Evolutionary conservation across 2,329 filamentous ascomycete species (phyloP).

Genomic region (Pseudodiploospora longispora): DNA sequence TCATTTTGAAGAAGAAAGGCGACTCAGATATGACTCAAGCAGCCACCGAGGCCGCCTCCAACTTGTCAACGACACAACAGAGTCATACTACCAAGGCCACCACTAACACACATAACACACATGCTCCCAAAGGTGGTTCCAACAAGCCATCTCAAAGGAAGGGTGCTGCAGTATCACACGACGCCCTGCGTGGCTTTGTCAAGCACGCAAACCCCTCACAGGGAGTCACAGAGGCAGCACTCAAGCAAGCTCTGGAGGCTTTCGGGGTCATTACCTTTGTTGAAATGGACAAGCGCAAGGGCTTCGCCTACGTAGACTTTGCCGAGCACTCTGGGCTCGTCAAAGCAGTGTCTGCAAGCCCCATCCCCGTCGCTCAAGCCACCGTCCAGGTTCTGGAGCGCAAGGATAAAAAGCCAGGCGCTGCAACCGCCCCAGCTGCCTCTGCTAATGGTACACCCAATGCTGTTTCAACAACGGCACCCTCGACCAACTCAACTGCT

Average conservation of each 20-base stretch:
- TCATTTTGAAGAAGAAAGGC: slow-evolving; percentile 36
- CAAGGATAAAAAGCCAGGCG: slow-evolving; percentile 49
- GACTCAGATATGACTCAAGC: slow-evolving; percentile 9
- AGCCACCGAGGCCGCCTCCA: slow-evolving; percentile 11
- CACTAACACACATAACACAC: slow-evolving; percentile 6
- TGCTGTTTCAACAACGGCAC: slow-evolving; percentile 11
- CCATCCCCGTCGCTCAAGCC: slow-evolving; percentile 73
- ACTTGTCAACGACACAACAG: slow-evolving; percentile 4
- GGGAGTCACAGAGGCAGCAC: slow-evolving; percentile 75
- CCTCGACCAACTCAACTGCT: slow-evolving; percentile 4
- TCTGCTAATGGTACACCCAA: slow-evolving; percentile 10
- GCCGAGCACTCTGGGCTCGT: slow-evolving; percentile 61
- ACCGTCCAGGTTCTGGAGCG: slow-evolving; percentile 81
- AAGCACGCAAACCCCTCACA: slow-evolving; percentile 85
- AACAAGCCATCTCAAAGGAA: slow-evolving; percentile 27
- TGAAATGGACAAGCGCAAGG: slow-evolving; percentile 91
- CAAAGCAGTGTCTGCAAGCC: slow-evolving; percentile 75
- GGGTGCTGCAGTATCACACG: slow-evolving; percentile 20
- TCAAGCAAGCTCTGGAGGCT: slow-evolving; percentile 63
- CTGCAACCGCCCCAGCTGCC: slow-evolving; percentile 9
- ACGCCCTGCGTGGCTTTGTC: slow-evolving; percentile 62
- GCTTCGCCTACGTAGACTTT: slow-evolving; percentile 91
- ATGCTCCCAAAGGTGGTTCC: slow-evolving; percentile 13
- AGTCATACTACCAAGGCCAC: slow-evolving; percentile 6
- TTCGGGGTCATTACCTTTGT: slow-evolving; percentile 73